These are phyloP conservation scores for Trichoderma sp. DNA, from an alignment of 2,329 filamentous ascomycete species.

Conservation along the genomic window DNA sequence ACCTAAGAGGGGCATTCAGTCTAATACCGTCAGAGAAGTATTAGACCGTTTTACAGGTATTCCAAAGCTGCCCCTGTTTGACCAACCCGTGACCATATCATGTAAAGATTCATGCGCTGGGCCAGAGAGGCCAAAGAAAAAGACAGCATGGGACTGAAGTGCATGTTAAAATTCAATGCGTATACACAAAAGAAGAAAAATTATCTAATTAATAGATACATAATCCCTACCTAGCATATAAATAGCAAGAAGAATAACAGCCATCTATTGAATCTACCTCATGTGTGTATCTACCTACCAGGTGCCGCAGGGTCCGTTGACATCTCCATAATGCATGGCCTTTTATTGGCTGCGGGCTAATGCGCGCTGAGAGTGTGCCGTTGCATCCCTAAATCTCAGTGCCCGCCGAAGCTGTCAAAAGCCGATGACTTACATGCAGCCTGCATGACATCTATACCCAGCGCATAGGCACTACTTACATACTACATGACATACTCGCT, in stretches of 20 bases:
- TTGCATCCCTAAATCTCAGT: conserved; percentile 16
- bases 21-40: conserved; percentile 4
- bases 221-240: no score
- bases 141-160: no score
- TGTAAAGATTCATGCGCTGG: background rate
- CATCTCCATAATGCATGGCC: background rate
- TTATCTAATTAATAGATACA: no score
- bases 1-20: background rate
- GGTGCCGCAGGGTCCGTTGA: background rate
- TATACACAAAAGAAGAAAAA: background rate
- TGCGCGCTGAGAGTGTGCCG: background rate
- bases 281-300: background rate
- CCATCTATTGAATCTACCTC: no score
- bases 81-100: background rate
- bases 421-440: conserved; percentile 19
- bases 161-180: no score
- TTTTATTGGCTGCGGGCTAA: background rate
- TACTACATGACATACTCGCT: background rate
- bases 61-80: background rate
- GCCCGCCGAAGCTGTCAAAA: conserved; percentile 14
- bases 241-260: background rate
- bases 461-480: no score
- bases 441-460: background rate
- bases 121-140: no score
- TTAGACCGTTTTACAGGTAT: background rate